Evolutionary conservation across 148 eudicot species (phyloP).

Genomic region (Mesembryanthemum crystallinum): DNA sequence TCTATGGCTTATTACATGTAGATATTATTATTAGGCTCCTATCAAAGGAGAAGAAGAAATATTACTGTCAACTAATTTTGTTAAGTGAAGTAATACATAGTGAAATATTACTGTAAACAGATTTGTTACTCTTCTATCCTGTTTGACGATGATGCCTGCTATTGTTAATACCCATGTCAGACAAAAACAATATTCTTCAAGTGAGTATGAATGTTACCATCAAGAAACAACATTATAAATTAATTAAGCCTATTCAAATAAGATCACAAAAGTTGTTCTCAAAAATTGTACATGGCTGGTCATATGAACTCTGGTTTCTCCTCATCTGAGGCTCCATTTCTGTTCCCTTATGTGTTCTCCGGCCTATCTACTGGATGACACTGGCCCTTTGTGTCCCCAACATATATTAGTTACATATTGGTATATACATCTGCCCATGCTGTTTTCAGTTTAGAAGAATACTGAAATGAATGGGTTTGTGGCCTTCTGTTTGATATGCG

Average conservation of each 20-base stretch:
- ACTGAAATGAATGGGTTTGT: slow-evolving; percentile 19
- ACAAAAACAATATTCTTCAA: too few species aligned
- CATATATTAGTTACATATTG: slow-evolving; percentile 36
- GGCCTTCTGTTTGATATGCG: slow-evolving; percentile 22
- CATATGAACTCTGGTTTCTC: slow-evolving; percentile 20
- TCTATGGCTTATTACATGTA: too few species aligned
- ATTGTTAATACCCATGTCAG: too few species aligned
- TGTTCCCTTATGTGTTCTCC: slow-evolving; percentile 64
- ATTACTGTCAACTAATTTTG: not conserved
- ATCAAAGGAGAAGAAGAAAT: not conserved
- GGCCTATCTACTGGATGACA: slow-evolving; percentile 51
- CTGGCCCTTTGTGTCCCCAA: slow-evolving; percentile 53
- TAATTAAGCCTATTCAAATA: too few species aligned
- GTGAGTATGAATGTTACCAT: too few species aligned
- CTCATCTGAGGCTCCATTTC: slow-evolving; percentile 24
- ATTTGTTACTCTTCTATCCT: too few species aligned
- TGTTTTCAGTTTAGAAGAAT: slow-evolving; percentile 31
- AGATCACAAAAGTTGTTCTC: slow-evolving; percentile 30
- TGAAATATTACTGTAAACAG: too few species aligned
- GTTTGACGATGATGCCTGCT: too few species aligned
- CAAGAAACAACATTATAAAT: too few species aligned
- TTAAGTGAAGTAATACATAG: not conserved
- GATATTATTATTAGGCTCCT: too few species aligned
- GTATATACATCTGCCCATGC: slow-evolving; percentile 31
- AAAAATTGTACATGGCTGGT: slow-evolving; percentile 24